Conservation (phyloP, 768 basidiomycete species). For the Amanita jacksonii region DNA sequence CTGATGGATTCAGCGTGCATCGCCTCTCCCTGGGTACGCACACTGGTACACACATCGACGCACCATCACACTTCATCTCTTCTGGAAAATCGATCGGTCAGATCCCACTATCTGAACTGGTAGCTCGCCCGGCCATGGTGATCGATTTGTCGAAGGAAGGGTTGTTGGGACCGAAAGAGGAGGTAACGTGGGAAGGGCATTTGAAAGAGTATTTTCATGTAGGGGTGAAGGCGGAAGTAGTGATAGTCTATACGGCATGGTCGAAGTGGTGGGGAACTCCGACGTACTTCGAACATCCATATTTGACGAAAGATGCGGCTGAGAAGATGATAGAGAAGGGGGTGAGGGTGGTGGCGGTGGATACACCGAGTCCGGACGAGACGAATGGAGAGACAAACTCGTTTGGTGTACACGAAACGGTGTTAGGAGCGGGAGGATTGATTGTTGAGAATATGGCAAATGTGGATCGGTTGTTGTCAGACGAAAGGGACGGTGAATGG, state of each 20-base stretch:
- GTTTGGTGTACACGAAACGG: constrained; percentile 46
- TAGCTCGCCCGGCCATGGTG: constrained; percentile 46
- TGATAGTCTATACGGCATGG: constrained; percentile 66
- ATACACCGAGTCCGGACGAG: constrained; percentile 62
- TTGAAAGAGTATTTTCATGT: constrained; percentile 23
- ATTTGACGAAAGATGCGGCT: constrained; percentile 45
- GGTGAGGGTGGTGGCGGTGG: constrained; percentile 49
- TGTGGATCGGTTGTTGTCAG: constrained; percentile 32
- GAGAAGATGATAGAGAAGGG: constrained; percentile 38
- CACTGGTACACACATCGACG: constrained; percentile 74
- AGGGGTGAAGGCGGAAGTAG: constrained; percentile 29
- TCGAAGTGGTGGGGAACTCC: constrained; percentile 40
- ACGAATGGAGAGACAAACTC: constrained; percentile 30
- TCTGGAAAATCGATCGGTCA: constrained; percentile 49
- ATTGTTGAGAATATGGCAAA: constrained; percentile 67
- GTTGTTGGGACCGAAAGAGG: constrained; percentile 24
- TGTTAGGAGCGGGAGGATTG: constrained; percentile 52
- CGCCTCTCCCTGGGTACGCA: constrained; percentile 53
- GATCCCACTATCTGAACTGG: constrained; percentile 36
- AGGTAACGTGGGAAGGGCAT: constrained; percentile 46
- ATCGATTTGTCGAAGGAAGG: constrained; percentile 32
- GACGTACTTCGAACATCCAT: constrained; percentile 56
- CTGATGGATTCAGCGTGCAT: constrained; percentile 43
- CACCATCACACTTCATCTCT: constrained; percentile 62
- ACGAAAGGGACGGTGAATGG: constrained; percentile 20